Evolutionary conservation across 1,139 yeast species (phyloP).

Genomic region (Saccharomyces hybrid): DNA sequence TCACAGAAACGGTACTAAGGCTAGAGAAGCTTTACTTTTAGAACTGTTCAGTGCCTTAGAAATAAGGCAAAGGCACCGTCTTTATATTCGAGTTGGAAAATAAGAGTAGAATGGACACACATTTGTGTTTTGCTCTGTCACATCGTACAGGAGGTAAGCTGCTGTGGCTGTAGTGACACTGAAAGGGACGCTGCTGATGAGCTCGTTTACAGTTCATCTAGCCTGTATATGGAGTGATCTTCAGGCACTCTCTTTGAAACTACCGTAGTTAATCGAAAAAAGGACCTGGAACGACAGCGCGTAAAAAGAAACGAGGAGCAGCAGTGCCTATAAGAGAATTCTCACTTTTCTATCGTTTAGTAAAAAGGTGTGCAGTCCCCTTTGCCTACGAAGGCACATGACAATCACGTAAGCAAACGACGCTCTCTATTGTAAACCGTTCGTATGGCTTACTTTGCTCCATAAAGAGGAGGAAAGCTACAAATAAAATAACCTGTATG

Average conservation of each 20-base stretch:
- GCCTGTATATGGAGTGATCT: not conserved
- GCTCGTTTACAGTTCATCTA: not conserved
- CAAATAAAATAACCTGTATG: not conserved
- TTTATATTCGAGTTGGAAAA: not conserved
- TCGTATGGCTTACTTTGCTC: not conserved
- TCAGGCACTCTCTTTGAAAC: not conserved
- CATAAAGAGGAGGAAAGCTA: not conserved
- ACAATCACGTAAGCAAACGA: not conserved
- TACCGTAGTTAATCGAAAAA: not conserved
- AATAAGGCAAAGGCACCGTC: not conserved
- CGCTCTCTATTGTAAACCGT: not conserved
- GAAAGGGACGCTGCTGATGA: not conserved
- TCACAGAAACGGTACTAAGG: not conserved
- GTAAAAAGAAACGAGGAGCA: not conserved
- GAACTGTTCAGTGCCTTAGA: not conserved
- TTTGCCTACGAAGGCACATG: not conserved
- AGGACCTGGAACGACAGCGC: not conserved
- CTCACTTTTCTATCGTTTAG: not conserved
- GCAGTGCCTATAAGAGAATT: not conserved
- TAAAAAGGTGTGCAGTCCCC: not conserved
- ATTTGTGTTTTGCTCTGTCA: not conserved
- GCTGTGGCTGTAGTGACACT: not conserved
- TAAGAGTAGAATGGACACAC: not conserved
- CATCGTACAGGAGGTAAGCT: slow-evolving; percentile 1
- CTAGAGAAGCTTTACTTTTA: not conserved